Percentiles rank a stretch among this genome's conserved stretches.
Conservation (phyloP, 1,139 yeast genomes). For the Saccharomyces hybrid region DNA sequence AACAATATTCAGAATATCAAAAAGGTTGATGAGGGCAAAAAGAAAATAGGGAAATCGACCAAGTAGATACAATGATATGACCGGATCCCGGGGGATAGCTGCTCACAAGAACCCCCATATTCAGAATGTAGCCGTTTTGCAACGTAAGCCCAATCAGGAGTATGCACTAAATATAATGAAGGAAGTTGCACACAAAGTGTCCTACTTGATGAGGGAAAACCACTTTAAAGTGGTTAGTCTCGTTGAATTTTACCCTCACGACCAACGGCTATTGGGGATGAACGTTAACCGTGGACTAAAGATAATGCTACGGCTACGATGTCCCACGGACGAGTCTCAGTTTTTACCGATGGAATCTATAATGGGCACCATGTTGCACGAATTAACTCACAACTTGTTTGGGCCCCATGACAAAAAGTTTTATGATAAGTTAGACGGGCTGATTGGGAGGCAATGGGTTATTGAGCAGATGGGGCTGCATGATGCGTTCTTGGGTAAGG, state of each 20-base stretch:
- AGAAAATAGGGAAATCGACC: not conserved
- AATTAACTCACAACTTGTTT: slow-evolving; percentile 67
- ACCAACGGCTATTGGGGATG: slow-evolving; percentile 60
- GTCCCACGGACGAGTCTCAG: slow-evolving; percentile 44
- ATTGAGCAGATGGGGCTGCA: slow-evolving; percentile 38
- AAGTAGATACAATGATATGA: not conserved
- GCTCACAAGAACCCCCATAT: slow-evolving; percentile 22
- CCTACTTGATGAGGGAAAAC: slow-evolving; percentile 68
- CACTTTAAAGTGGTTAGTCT: slow-evolving; percentile 59
- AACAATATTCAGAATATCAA: not conserved
- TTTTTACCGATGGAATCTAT: slow-evolving; percentile 64
- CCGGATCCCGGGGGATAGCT: not conserved
- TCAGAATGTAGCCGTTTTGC: slow-evolving; percentile 46
- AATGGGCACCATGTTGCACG: slow-evolving; percentile 83
- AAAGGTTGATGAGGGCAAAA: not conserved
- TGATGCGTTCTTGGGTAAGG: slow-evolving; percentile 41
- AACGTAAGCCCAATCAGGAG: slow-evolving; percentile 46
- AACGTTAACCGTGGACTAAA: slow-evolving; percentile 79
- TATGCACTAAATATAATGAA: slow-evolving; percentile 52
- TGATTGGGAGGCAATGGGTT: slow-evolving; percentile 51
- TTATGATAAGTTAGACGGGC: slow-evolving; percentile 55
- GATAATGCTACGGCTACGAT: slow-evolving; percentile 64
- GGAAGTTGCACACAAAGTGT: slow-evolving; percentile 53
- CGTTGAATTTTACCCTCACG: slow-evolving; percentile 78
- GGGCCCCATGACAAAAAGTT: slow-evolving; percentile 80